These are phyloP conservation scores for Salix brachista DNA, from an alignment of 345 rosid genomes.

Conservation along the genomic window DNA sequence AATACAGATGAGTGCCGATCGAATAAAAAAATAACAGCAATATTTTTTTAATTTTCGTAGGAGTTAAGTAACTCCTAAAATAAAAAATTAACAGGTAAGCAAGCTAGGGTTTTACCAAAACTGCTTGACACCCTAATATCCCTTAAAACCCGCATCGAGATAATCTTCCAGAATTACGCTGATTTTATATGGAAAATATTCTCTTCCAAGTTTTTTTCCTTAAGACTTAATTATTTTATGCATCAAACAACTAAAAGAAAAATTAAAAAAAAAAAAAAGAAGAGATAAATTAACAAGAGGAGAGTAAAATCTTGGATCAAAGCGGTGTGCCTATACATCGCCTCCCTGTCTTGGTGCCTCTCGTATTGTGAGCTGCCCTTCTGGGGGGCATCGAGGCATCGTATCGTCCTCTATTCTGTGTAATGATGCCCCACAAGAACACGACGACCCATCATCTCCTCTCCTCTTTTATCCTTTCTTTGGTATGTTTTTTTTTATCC, in stretches of 20 bases:
- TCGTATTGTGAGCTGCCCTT: slow-evolving; percentile 8
- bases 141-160: slow-evolving; percentile 27
- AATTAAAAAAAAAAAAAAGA: background rate
- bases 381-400: background rate
- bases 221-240: background rate
- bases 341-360: background rate
- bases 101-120: background rate
- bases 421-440: background rate
- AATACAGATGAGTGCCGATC: too few species aligned
- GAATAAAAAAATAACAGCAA: too few species aligned
- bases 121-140: background rate
- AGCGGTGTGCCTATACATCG: background rate
- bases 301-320: background rate
- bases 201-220: too few species aligned
- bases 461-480: background rate
- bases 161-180: background rate
- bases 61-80: background rate
- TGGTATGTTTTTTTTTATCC: background rate
- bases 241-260: background rate
- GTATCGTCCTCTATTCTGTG: background rate
- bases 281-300: background rate
- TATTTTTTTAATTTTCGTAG: too few species aligned
- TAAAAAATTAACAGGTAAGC: background rate
- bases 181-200: background rate
- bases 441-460: background rate